Conservation (phyloP, 176 grass and related monocot species). For the Panicum miliaceum region DNA sequence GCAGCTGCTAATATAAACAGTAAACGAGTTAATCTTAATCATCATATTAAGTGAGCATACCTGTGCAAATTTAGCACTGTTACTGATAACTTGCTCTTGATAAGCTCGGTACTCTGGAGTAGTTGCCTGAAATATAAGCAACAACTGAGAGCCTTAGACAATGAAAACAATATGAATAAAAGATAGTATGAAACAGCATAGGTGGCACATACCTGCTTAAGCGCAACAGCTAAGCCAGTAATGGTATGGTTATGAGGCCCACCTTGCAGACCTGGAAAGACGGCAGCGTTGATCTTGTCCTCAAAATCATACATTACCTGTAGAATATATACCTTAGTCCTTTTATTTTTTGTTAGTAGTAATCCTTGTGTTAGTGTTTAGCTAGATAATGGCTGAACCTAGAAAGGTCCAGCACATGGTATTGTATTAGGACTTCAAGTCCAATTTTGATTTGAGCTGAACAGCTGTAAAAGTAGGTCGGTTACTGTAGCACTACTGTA, state of each 20-base stretch:
- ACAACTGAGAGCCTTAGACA: slow-evolving; percentile 30
- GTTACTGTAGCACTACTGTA: too few relatives aligned
- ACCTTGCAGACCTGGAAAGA: slow-evolving; percentile 98
- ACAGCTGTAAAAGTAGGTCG: too few relatives aligned
- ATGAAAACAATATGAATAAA: slow-evolving; percentile 30
- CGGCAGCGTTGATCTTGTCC: slow-evolving; percentile 97
- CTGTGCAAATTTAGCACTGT: slow-evolving; percentile 95
- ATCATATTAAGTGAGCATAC: slow-evolving; percentile 41
- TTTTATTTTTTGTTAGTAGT: too few relatives aligned
- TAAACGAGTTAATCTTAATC: neutral
- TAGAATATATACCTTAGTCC: slow-evolving; percentile 27
- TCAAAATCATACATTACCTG: slow-evolving; percentile 94
- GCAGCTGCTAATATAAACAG: slow-evolving; percentile 9
- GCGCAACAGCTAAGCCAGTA: slow-evolving; percentile 93
- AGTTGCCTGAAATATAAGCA: slow-evolving; percentile 62
- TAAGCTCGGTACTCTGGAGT: slow-evolving; percentile 85
- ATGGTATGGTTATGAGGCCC: slow-evolving; percentile 99
- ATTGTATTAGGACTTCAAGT: too few relatives aligned
- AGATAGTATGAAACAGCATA: slow-evolving; percentile 33
- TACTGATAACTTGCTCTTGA: slow-evolving; percentile 97
- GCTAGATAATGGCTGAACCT: too few relatives aligned
- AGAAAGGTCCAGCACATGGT: too few relatives aligned
- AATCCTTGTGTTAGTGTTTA: too few relatives aligned
- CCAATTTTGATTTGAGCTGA: too few relatives aligned
- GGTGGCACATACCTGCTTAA: slow-evolving; percentile 80